Evolutionary conservation across 495 filamentous ascomycete genomes (phyloP).

Genomic region (Staphylotrichum longicolle): DNA sequence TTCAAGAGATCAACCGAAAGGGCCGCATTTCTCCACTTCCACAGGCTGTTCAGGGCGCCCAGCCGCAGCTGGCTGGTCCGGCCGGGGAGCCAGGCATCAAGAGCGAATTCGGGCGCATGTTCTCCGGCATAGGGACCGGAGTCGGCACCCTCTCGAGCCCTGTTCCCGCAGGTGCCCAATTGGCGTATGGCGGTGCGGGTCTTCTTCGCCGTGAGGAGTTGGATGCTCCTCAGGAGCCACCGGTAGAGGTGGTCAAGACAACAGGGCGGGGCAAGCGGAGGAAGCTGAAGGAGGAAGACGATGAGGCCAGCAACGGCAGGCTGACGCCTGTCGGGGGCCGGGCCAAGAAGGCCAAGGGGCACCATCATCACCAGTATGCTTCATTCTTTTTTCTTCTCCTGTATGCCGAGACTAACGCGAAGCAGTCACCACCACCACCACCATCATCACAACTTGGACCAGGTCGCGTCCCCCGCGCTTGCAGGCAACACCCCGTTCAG

Average conservation of each 20-base stretch:
- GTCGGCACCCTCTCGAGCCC: conserved; percentile 61
- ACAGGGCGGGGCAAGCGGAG: conserved; percentile 54
- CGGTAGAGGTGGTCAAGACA: conserved; percentile 27
- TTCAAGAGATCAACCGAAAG: conserved; percentile 63
- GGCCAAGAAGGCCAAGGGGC: conserved; percentile 59
- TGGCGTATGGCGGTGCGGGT: conserved; percentile 42
- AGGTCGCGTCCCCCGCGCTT: conserved; percentile 47
- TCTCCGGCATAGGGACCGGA: conserved; percentile 85
- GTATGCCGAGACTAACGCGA: conserved; percentile 33
- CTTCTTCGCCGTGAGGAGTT: conserved; percentile 48
- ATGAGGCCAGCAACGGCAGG: conserved; percentile 58
- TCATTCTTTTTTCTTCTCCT: background rate
- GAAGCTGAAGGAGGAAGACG: conserved; percentile 60
- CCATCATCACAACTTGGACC: conserved; percentile 67
- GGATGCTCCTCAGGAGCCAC: conserved; percentile 39
- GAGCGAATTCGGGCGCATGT: conserved; percentile 87
- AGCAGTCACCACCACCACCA: conserved; percentile 74
- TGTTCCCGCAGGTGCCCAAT: conserved; percentile 47
- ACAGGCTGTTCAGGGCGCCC: conserved; percentile 89
- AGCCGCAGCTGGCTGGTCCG: conserved; percentile 71
- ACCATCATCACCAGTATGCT: conserved; percentile 63
- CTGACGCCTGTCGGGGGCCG: conserved; percentile 52
- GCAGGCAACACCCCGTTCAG: conserved; percentile 41
- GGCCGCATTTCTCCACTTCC: conserved; percentile 75
- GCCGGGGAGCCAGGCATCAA: conserved; percentile 81